Evolutionary conservation across 345 rosid species (phyloP).

Genomic region (Cardamine chenopodiifolia): DNA sequence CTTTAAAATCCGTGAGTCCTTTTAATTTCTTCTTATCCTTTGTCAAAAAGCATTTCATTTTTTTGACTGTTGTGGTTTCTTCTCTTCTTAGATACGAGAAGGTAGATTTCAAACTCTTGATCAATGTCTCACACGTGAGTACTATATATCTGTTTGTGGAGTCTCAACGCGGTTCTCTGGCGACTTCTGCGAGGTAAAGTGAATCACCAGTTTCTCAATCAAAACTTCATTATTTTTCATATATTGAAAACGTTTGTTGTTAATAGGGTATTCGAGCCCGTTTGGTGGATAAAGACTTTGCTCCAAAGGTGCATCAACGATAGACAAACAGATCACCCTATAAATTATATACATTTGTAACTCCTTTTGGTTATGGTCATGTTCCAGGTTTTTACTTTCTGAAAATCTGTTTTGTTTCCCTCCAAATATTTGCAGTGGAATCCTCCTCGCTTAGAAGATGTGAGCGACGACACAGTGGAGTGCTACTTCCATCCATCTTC

Average conservation of each 20-base stretch:
- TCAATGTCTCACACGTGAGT: constrained; percentile 85
- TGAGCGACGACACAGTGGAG: constrained; percentile 80
- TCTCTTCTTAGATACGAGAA: constrained; percentile 63
- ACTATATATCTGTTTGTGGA: constrained; percentile 60
- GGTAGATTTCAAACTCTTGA: constrained; percentile 90
- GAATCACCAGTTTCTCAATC: constrained; percentile 9
- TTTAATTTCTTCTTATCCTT: constrained; percentile 15
- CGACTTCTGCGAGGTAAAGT: constrained; percentile 78
- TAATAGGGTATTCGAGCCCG: constrained; percentile 81
- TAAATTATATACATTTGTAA: not conserved
- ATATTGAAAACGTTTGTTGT: not conserved
- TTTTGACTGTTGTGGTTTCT: constrained; percentile 21
- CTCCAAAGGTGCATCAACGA: constrained; percentile 73
- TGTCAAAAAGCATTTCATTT: not conserved
- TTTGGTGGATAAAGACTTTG: constrained; percentile 80
- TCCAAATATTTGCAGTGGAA: constrained; percentile 66
- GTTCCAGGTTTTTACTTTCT: constrained; percentile 3
- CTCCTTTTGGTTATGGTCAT: constrained; percentile 12
- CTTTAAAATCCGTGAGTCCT: constrained; percentile 73
- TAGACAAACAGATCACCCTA: constrained; percentile 12
- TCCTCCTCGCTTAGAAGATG: constrained; percentile 73
- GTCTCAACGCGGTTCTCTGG: constrained; percentile 63
- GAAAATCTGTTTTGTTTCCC: constrained; percentile 10
- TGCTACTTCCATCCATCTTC: constrained; percentile 50
- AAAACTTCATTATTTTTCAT: constrained; percentile 5